These are phyloP conservation scores for Globisporangium rhizosaccharum DNA, from an alignment of 352 stramenopile species.

Conservation along the genomic window DNA sequence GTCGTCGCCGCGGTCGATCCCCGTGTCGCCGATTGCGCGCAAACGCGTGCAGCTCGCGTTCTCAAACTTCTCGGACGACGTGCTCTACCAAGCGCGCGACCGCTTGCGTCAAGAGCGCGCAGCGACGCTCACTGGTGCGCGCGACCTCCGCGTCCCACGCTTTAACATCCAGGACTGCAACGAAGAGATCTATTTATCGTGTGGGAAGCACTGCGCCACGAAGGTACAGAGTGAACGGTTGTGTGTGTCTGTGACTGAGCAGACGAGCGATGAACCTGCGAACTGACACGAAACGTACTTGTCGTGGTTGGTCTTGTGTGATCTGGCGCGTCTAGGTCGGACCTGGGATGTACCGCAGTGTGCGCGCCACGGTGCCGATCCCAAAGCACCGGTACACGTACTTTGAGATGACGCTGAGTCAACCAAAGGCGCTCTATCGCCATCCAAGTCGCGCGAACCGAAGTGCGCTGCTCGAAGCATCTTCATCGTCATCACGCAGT, in stretches of 20 bases:
- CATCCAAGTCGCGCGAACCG: conserved; percentile 13
- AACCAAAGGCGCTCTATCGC: conserved; percentile 30
- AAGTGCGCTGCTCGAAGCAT: conserved; percentile 6
- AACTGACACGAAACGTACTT: neutral
- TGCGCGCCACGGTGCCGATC: conserved; percentile 57
- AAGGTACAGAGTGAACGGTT: conserved; percentile 35
- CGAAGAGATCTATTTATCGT: conserved; percentile 84
- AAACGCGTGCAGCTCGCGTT: conserved; percentile 74
- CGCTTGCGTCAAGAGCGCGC: conserved; percentile 67
- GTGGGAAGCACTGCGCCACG: conserved; percentile 72
- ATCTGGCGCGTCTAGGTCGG: conserved; percentile 19
- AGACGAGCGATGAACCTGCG: no score
- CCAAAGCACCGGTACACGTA: conserved; percentile 72
- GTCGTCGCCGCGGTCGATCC: conserved; percentile 77
- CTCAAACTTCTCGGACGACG: conserved; percentile 79
- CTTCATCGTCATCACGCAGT: neutral
- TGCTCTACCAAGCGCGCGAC: conserved; percentile 79
- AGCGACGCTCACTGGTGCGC: conserved; percentile 59
- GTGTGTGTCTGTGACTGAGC: neutral
- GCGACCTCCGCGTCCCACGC: conserved; percentile 45
- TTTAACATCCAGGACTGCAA: conserved; percentile 82
- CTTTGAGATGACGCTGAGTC: conserved; percentile 78
- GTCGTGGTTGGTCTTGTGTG: neutral
- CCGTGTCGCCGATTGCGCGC: conserved; percentile 63
- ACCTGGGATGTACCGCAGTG: conserved; percentile 75